Percentiles rank a stretch among this genome's conserved stretches.
Conservation (phyloP, 306 rosid species). For the Coriaria nepalensis region DNA sequence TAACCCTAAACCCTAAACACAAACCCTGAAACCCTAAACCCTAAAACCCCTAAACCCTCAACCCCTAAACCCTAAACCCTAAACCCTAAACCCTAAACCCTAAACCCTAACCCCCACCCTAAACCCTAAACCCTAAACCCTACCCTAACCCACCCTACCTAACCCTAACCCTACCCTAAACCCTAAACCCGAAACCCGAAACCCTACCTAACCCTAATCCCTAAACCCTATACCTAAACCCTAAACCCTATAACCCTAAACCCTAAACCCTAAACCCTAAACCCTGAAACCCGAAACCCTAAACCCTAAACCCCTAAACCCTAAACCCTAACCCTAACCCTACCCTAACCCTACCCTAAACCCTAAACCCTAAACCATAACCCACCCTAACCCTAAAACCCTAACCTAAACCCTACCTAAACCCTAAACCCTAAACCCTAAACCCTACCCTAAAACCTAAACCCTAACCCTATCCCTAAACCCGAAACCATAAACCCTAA, state of each 20-base stretch:
- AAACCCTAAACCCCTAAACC: neutral
- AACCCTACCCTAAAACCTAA: neutral
- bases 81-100: neutral
- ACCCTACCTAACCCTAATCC: neutral
- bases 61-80: neutral
- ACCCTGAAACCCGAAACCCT: too few relatives aligned
- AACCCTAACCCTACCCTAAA: neutral
- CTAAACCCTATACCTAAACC: neutral
- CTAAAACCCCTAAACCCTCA: too few relatives aligned
- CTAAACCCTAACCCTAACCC: neutral
- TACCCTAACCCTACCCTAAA: too few relatives aligned
- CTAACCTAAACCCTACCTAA: neutral
- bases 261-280: neutral
- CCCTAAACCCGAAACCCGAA: conserved; percentile 2
- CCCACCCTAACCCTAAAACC: conserved; percentile 1
- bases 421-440: conserved; percentile 5
- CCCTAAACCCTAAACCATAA: neutral
- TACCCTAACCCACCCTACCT: neutral
- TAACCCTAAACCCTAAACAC: conserved; percentile 2
- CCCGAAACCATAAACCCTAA: neutral
- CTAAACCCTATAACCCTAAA: neutral
- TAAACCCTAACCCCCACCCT: conserved; percentile 2
- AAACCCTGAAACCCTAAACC: conserved; percentile 6
- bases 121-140: conserved; percentile 4
- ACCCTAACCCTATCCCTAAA: conserved; percentile 1